Evolutionary conservation across 2,329 filamentous ascomycete genomes (phyloP).

Genomic region (Cyclaneusma minus): DNA sequence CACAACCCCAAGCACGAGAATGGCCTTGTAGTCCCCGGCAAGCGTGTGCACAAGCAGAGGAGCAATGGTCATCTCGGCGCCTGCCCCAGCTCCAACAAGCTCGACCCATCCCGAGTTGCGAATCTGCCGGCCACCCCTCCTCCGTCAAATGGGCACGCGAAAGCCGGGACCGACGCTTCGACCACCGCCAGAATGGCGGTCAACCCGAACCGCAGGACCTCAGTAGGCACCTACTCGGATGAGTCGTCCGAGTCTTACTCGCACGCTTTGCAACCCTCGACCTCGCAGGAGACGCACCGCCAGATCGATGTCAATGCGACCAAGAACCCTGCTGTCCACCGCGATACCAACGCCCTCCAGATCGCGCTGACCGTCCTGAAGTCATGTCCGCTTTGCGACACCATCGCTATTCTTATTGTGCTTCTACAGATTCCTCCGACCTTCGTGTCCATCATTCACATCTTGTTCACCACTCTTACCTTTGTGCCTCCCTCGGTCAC

Average conservation of each 20-base stretch:
- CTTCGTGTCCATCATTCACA: constrained; percentile 76
- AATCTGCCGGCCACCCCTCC: constrained; percentile 23
- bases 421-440: constrained; percentile 84
- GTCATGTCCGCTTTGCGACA: constrained; percentile 84
- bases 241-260: constrained; percentile 33
- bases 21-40: constrained; percentile 67
- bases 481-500: constrained; percentile 76
- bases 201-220: constrained; percentile 28
- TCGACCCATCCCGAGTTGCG: constrained; percentile 22
- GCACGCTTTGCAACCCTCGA: constrained; percentile 22
- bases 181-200: constrained; percentile 18
- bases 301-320: constrained; percentile 56
- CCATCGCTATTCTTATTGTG: constrained; percentile 90
- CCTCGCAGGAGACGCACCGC: constrained; percentile 35
- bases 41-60: constrained; percentile 39
- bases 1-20: constrained; percentile 72
- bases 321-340: constrained; percentile 52
- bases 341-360: constrained; percentile 57
- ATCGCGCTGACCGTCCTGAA: constrained; percentile 75
- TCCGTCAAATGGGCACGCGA: constrained; percentile 20
- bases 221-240: constrained; percentile 38
- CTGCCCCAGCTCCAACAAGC: constrained; percentile 26
- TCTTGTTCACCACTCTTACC: constrained; percentile 82
- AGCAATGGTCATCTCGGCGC: constrained; percentile 38
- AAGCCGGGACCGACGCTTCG: constrained; percentile 11